Percentiles rank a stretch among this genome's conserved stretches.
phyloP scores from a whole-genome alignment of 2,329 filamentous ascomycete species.

The Talaromyces sp. region DNA sequence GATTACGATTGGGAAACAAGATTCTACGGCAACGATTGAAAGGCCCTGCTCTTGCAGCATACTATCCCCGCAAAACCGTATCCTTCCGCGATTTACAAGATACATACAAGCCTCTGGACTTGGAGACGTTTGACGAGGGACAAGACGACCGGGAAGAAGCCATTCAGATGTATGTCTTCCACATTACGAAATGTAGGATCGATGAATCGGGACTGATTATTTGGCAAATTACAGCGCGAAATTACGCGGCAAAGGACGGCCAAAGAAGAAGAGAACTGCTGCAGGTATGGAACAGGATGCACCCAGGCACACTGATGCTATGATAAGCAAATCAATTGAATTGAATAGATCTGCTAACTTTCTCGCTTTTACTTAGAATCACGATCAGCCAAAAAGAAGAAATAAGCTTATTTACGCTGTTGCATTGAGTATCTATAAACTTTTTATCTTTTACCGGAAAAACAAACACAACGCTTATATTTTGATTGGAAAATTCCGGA shows the following conservation, averaged over 20 bases:
- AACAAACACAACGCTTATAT: too few species aligned
- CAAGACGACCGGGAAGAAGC: slow-evolving; percentile 75
- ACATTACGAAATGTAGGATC: not conserved
- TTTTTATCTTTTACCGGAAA: not conserved
- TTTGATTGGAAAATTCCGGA: too few species aligned
- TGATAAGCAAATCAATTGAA: not conserved
- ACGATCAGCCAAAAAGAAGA: slow-evolving; percentile 29
- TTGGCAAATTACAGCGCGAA: slow-evolving; percentile 56
- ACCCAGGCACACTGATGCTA: not conserved
- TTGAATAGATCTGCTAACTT: not conserved
- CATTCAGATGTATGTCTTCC: slow-evolving; percentile 52
- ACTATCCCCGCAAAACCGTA: slow-evolving; percentile 76
- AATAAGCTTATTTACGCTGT: slow-evolving; percentile 18
- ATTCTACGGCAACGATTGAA: slow-evolving; percentile 81
- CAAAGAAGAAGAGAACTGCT: slow-evolving; percentile 77
- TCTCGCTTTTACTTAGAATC: slow-evolving; percentile 21
- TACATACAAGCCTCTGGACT: slow-evolving; percentile 60
- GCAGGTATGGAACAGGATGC: slow-evolving; percentile 32
- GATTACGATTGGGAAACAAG: slow-evolving; percentile 82
- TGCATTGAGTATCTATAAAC: not conserved
- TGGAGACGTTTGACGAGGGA: slow-evolving; percentile 68
- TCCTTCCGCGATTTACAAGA: slow-evolving; percentile 71
- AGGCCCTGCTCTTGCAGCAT: slow-evolving; percentile 77
- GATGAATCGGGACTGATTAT: slow-evolving; percentile 26
- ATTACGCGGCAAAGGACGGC: slow-evolving; percentile 77